phyloP scores from a whole-genome alignment of 2,329 filamentous ascomycete genomes.

The Elsinoe batatas region DNA sequence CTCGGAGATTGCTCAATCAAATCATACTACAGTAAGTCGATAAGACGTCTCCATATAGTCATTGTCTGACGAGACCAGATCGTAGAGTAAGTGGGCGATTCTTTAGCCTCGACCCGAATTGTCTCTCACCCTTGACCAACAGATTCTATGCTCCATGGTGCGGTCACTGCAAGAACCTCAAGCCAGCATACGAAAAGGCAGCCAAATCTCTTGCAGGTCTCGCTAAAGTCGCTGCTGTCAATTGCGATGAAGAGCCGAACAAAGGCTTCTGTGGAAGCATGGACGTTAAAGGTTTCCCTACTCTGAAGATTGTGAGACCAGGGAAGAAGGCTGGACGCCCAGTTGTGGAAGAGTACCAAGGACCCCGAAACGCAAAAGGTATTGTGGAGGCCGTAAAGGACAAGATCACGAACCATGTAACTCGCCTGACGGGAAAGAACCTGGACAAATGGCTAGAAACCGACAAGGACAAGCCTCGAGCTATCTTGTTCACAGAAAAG shows the following conservation, averaged over 20 bases:
- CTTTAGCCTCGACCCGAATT: background rate
- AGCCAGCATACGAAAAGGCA: conserved; percentile 90
- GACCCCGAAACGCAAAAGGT: conserved; percentile 67
- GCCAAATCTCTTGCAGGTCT: conserved; percentile 82
- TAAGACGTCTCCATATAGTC: background rate
- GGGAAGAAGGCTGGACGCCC: conserved; percentile 72
- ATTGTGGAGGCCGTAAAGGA: conserved; percentile 79
- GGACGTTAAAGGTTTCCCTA: conserved; percentile 90
- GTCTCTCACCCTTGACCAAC: conserved; percentile 19
- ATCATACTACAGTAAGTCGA: conserved; percentile 71
- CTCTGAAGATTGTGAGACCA: conserved; percentile 84
- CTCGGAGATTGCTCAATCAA: conserved; percentile 73
- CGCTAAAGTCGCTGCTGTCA: conserved; percentile 85
- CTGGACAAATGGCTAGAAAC: conserved; percentile 62
- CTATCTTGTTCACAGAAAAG: conserved; percentile 88
- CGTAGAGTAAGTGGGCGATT: conserved; percentile 28
- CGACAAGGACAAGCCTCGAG: conserved; percentile 64
- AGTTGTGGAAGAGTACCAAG: conserved; percentile 82
- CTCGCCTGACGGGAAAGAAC: conserved; percentile 67
- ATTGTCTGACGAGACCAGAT: conserved; percentile 22
- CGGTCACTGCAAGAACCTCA: conserved; percentile 91
- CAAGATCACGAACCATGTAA: conserved; percentile 87
- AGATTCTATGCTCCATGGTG: conserved; percentile 95
- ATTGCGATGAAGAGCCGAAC: conserved; percentile 91
- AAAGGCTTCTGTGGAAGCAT: conserved; percentile 76